Evolutionary conservation across 768 basidiomycete species (phyloP).

Genomic region (Kwoniella sp.): DNA sequence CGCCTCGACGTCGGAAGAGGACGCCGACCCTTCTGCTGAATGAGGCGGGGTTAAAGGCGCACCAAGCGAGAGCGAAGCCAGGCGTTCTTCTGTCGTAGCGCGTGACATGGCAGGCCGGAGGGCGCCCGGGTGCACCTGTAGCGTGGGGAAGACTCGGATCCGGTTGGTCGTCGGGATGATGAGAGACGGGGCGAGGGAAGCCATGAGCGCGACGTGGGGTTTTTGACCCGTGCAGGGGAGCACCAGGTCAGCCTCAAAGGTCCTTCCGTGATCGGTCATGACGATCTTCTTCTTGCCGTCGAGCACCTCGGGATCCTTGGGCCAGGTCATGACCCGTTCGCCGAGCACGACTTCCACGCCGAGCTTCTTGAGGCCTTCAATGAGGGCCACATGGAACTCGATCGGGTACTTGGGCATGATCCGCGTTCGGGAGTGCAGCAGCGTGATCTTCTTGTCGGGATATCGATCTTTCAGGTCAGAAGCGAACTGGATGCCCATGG

Average conservation of each 20-base stretch:
- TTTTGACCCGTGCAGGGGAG: slow-evolving; percentile 50
- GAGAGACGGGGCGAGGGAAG: slow-evolving; percentile 30
- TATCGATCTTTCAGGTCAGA: slow-evolving; percentile 50
- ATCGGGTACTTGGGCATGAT: slow-evolving; percentile 50
- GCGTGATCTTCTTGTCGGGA: slow-evolving; percentile 47
- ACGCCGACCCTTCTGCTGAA: slow-evolving; percentile 1
- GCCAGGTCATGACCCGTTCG: slow-evolving; percentile 39
- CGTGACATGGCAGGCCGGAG: slow-evolving; percentile 3
- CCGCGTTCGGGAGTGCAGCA: slow-evolving; percentile 49
- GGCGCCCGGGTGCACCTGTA: slow-evolving; percentile 35
- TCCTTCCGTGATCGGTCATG: slow-evolving; percentile 39
- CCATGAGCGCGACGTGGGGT: slow-evolving; percentile 43
- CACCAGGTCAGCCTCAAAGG: slow-evolving; percentile 43
- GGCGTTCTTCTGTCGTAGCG: slow-evolving; percentile 15
- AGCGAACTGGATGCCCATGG: slow-evolving; percentile 51
- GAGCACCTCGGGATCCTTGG: slow-evolving; percentile 23
- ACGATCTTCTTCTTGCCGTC: slow-evolving; percentile 38
- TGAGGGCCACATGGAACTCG: slow-evolving; percentile 44
- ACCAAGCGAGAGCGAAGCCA: slow-evolving; percentile 16
- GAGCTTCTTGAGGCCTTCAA: slow-evolving; percentile 32
- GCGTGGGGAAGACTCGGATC: slow-evolving; percentile 38
- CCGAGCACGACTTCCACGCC: slow-evolving; percentile 41
- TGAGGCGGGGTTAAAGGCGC: slow-evolving; percentile 15
- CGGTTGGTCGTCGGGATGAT: slow-evolving; percentile 35
- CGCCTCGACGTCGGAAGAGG: not conserved